A percentile compares a stretch with the other conserved stretches of the same genome.
Evolutionary conservation across 371 early-diverging fungal genomes (phyloP).

Genomic region (Dipsacomyces acuminosporus): DNA sequence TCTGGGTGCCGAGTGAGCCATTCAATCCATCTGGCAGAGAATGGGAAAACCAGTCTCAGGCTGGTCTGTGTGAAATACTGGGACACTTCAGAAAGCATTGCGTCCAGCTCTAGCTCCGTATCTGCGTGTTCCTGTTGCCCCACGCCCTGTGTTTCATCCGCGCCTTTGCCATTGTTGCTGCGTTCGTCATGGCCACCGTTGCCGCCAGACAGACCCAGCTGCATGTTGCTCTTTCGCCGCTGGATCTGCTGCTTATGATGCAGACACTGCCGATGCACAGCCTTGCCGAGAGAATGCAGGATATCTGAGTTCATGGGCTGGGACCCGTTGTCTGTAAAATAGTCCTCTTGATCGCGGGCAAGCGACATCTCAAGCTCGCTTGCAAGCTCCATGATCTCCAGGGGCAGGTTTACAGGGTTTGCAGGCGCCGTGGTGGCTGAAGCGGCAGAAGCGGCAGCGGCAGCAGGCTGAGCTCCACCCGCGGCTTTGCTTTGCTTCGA

Average conservation of each 20-base stretch:
- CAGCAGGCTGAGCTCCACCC: neutral
- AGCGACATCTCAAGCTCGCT: slow-evolving; percentile 45
- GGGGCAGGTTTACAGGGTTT: slow-evolving; percentile 8
- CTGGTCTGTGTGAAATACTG: slow-evolving; percentile 43
- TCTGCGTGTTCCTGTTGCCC: slow-evolving; percentile 13
- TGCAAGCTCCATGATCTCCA: slow-evolving; percentile 43
- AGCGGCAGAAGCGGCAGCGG: neutral
- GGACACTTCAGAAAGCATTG: slow-evolving; percentile 39
- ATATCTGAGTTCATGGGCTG: slow-evolving; percentile 32
- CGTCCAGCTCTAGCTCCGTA: slow-evolving; percentile 29
- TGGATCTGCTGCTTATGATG: slow-evolving; percentile 34
- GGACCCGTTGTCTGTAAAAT: slow-evolving; percentile 34
- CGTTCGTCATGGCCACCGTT: slow-evolving; percentile 3
- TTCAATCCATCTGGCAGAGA: slow-evolving; percentile 40
- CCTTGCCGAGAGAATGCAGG: slow-evolving; percentile 33
- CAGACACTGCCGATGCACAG: slow-evolving; percentile 37
- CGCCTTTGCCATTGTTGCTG: slow-evolving; percentile 2
- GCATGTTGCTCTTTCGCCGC: slow-evolving; percentile 47
- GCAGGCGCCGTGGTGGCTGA: neutral
- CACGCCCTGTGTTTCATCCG: slow-evolving; percentile 1
- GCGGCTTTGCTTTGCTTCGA: neutral
- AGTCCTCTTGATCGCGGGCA: slow-evolving; percentile 46
- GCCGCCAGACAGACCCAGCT: slow-evolving; percentile 23
- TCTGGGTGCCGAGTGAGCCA: slow-evolving; percentile 44
- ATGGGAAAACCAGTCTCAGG: slow-evolving; percentile 35